Base-by-base conservation (phyloP, 2,329 filamentous ascomycete genomes). In the Graphium sp. region DNA sequence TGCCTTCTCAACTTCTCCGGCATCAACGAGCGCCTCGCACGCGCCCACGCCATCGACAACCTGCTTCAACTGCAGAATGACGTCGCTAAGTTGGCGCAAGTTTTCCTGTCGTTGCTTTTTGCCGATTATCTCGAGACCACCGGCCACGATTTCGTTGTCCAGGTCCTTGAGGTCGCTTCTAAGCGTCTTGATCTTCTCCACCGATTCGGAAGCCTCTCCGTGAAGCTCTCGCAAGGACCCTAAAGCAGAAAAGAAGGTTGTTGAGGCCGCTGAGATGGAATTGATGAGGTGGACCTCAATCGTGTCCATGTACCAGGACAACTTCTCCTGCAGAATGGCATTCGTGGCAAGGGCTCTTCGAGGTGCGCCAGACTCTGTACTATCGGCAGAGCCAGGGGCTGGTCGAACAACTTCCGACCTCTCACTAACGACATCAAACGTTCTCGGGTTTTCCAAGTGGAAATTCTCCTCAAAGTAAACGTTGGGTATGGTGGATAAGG, bases 251-350 rank as follows among this genome's bases (percentile, higher is more conserved):
- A 98, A 98, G 50, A 98, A 98, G 0, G 87, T 93, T 1, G 83
- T 84, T 0, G 89, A 95, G 2, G 89, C 89, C 0, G 81, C 84
- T 3, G 87, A 95, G 36, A 98, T 98, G 0, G 85, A 93, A 18
- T 82, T 83, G 41, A 98, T 94, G 6, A 98, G 60, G 47, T 98
- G 89, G 31, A 98, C 83, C 48, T 98, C 89, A 14, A 98, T 84
- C 0, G 89, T 98, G 48, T 98, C 89, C 84, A 98, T 93, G 49
- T 98, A 98, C 89, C 89, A 98, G 1, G 89, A 95, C 9, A 98
- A 60, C 52, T 98, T 98, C 52, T 98, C 89, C 48, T 98, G 89
- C 20, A 98, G 52, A 33, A 98, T 98, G 0, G 89, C 89, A 52
- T 98, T 98, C 1, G 85, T 94, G 6, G 87, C 87, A 17, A 98